Base-by-base conservation (phyloP, 176 grass and related monocot species). In the Pharus latifolius region DNA sequence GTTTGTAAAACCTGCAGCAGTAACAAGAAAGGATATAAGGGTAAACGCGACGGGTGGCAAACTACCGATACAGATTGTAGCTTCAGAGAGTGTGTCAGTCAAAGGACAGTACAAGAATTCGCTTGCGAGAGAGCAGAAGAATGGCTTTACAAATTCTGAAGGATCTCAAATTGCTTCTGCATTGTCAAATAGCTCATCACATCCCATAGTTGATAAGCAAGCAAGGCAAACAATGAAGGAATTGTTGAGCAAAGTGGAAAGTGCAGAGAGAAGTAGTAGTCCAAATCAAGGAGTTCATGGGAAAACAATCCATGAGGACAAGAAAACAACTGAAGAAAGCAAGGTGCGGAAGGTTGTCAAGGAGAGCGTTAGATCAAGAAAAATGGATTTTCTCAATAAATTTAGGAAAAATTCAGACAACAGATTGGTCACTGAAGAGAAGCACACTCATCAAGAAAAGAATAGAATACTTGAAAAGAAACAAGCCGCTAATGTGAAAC, bases 181-280 rank as follows among this genome's bases (percentile, higher is more conserved):
- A 29, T 15, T 56, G 62, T 70, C 67, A 13, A 83, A 33, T 32
- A 61, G 30, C 32, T 69, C 43, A 10, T 49, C 65, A 15, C 14
- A 56, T 22, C 58, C 61, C 56, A 35, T 3, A 47, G 60, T 8
- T 50, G 61, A 85, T 73, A 91, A 55, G 69, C 49, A 73, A 78
- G 75, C 64, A 38, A 85, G 65, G 63, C 45, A 80, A n/a, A 70
- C 81, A 32, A 86, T 76, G 88, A 83, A 43, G 31, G 72, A 91
- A 14, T 20, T 80, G 22, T 43, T 69, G 25, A 65, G 56, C 30
- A 85, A 67, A 40, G 60, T 58, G 58, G 81, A 76, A 3, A 71
- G 9, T 37, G 18, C 53, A 22, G 82, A 58, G 43, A 82, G 49
- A 65, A 71, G 75, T 59, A 40, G 6, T 16, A 48, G 64, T 67